Conservation (phyloP, 768 basidiomycete species). For the Mycena maculata region DNA sequence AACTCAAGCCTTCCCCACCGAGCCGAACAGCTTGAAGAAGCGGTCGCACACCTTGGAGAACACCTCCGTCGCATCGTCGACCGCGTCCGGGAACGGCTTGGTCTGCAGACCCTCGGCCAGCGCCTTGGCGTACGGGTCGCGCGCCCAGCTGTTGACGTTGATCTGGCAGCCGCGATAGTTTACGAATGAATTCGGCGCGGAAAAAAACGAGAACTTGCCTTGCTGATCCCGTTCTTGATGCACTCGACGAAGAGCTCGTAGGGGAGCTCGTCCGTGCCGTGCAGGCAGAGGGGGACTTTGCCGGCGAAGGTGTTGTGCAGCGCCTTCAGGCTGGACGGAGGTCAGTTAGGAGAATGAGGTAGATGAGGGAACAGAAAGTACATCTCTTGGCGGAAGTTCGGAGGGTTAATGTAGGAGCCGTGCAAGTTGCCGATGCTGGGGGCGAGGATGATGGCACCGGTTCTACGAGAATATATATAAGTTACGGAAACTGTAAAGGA, state of each 20-base stretch:
- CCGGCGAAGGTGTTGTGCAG: constrained; percentile 50
- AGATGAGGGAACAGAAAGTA: constrained; percentile 29
- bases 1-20: constrained; percentile 51
- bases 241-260: constrained; percentile 58
- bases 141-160: constrained; percentile 61
- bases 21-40: constrained; percentile 55
- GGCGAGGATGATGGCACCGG: constrained; percentile 57
- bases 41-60: constrained; percentile 55
- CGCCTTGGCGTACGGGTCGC: constrained; percentile 54
- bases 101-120: constrained; percentile 47
- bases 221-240: constrained; percentile 59
- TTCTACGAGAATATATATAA: constrained; percentile 40
- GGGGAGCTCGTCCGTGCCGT: constrained; percentile 59
- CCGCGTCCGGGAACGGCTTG: constrained; percentile 57
- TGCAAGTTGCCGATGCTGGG: constrained; percentile 63
- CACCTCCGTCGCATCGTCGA: constrained; percentile 57
- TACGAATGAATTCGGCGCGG: neutral
- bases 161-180: constrained; percentile 40
- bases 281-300: constrained; percentile 53
- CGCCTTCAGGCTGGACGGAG: constrained; percentile 47
- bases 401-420: constrained; percentile 57
- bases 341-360: neutral
- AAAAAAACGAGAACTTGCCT: constrained; percentile 50
- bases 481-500: neutral
- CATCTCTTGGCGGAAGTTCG: constrained; percentile 60